Evolutionary conservation across 2,329 filamentous ascomycete species (phyloP).

Genomic region (Aspergillus sp.): DNA sequence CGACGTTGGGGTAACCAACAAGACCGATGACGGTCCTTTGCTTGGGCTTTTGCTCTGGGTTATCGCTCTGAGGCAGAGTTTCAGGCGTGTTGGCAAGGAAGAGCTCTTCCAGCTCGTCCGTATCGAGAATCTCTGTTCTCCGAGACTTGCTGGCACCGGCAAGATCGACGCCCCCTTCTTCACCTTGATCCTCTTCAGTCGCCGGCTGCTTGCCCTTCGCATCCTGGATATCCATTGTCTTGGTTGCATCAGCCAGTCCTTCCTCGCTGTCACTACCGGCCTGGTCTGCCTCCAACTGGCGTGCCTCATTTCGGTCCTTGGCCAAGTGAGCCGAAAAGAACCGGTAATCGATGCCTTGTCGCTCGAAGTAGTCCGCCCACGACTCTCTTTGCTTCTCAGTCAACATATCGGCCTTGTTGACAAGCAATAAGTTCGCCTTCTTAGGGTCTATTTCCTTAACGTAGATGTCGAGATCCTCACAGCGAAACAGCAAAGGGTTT

Average conservation of each 20-base stretch:
- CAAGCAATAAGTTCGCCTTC: slow-evolving; percentile 86
- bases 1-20: slow-evolving; percentile 97
- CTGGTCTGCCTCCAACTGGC: slow-evolving; percentile 47
- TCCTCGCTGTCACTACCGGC: slow-evolving; percentile 40
- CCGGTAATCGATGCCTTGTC: slow-evolving; percentile 77
- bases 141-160: slow-evolving; percentile 35
- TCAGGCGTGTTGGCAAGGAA: slow-evolving; percentile 72
- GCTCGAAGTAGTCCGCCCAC: slow-evolving; percentile 84
- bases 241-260: slow-evolving; percentile 23
- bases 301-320: slow-evolving; percentile 78
- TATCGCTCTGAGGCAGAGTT: slow-evolving; percentile 38
- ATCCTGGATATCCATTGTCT: slow-evolving; percentile 39
- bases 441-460: slow-evolving; percentile 85
- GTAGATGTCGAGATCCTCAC: slow-evolving; percentile 86
- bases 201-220: slow-evolving; percentile 21
- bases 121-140: slow-evolving; percentile 74
- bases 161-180: slow-evolving; percentile 11
- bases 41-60: slow-evolving; percentile 41
- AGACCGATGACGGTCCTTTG: slow-evolving; percentile 83
- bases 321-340: slow-evolving; percentile 95
- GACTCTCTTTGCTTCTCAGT: slow-evolving; percentile 71
- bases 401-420: slow-evolving; percentile 99
- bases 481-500: slow-evolving; percentile 90
- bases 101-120: slow-evolving; percentile 85
- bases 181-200: not conserved